These are phyloP conservation scores for Colletotrichum abscissum DNA, from an alignment of 2,329 filamentous ascomycete species.

Conservation along the genomic window DNA sequence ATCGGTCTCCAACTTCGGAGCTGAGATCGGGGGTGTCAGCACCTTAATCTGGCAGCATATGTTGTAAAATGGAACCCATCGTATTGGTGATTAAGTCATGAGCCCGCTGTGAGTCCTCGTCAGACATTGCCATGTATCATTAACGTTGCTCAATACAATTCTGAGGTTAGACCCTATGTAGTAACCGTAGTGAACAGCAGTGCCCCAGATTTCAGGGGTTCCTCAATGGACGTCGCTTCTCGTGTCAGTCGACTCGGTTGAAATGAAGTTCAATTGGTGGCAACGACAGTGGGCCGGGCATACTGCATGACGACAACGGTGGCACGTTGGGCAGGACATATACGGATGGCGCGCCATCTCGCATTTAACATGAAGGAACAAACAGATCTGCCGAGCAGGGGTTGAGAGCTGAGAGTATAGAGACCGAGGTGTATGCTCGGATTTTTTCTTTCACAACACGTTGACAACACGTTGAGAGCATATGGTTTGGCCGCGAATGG, in stretches of 20 bases:
- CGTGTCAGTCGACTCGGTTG: constrained; percentile 1
- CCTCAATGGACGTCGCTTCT: not conserved
- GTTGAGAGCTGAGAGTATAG: not conserved
- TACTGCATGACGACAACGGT: not conserved
- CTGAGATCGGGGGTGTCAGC: not conserved
- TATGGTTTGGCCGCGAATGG: not conserved
- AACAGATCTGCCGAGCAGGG: not conserved
- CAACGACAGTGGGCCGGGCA: not conserved
- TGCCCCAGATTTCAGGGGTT: not conserved
- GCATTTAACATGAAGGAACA: constrained; percentile 1
- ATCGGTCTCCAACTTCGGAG: not conserved
- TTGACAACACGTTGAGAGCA: not conserved
- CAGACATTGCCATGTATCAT: not conserved
- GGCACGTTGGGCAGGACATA: not conserved
- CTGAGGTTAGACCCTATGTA: not conserved
- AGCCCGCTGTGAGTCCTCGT: not conserved
- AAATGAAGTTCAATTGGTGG: not conserved
- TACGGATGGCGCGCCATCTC: not conserved
- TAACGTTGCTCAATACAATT: not conserved
- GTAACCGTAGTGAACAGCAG: not conserved
- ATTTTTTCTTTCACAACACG: not conserved
- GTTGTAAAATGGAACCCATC: not conserved
- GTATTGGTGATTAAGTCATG: not conserved
- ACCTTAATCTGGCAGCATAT: not conserved
- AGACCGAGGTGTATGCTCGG: not conserved